A percentile compares a stretch with the other conserved stretches of the same genome.
phyloP scores from a whole-genome alignment of 768 basidiomycete genomes.

The Auriculariales sp. region DNA sequence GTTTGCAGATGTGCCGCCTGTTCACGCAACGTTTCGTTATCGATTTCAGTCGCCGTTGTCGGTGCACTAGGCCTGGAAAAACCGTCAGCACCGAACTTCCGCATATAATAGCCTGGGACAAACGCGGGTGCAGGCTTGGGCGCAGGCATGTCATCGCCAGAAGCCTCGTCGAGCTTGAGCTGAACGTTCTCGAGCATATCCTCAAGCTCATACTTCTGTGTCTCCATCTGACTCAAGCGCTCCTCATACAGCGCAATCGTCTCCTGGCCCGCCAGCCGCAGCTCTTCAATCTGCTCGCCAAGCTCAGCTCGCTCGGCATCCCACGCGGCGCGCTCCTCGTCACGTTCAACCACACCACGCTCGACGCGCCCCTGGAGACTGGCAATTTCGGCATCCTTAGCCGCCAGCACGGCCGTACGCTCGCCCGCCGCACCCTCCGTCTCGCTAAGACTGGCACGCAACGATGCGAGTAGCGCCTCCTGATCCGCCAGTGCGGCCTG shows the following conservation, averaged over 20 bases:
- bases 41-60: constrained; percentile 73
- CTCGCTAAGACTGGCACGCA: constrained; percentile 38
- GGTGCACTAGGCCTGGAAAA: constrained; percentile 15
- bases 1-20: constrained; percentile 81
- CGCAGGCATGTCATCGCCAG: constrained; percentile 20
- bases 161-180: constrained; percentile 24
- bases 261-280: constrained; percentile 87
- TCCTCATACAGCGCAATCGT: constrained; percentile 94
- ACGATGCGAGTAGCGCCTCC: constrained; percentile 26
- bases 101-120: too few species aligned
- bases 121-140: constrained; percentile 8
- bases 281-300: constrained; percentile 60
- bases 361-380: constrained; percentile 34
- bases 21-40: constrained; percentile 83
- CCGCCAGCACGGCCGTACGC: constrained; percentile 31
- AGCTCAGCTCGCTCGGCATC: constrained; percentile 55
- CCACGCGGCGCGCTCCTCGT: constrained; percentile 44
- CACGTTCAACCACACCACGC: constrained; percentile 25
- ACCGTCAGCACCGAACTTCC: too few species aligned
- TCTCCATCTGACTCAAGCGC: constrained; percentile 55
- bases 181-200: constrained; percentile 45
- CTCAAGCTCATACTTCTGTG: constrained; percentile 66
- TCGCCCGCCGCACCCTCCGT: constrained; percentile 38
- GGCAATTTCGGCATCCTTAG: constrained; percentile 48
- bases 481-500: constrained; percentile 30